A percentile compares a stretch with the other conserved stretches of the same genome.
These are phyloP conservation scores for Xylariaceae sp. DNA, from an alignment of 2,329 filamentous ascomycete species.

Conservation along the genomic window DNA sequence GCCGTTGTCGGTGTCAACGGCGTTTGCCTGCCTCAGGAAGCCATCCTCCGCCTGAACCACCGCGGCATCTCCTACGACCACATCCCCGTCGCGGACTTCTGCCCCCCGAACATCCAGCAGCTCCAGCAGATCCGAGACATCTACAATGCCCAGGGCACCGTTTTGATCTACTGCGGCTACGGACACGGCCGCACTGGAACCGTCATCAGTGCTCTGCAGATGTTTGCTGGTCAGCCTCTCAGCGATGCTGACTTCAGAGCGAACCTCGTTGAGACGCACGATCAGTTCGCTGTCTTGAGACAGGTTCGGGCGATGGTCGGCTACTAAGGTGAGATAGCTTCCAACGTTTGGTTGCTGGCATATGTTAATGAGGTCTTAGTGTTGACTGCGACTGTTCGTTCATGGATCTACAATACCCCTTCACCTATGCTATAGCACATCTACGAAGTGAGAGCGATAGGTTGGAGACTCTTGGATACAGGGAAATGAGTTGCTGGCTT, in stretches of 20 bases:
- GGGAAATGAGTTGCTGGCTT: no score
- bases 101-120: not conserved
- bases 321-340: not conserved
- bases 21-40: not conserved
- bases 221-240: not conserved
- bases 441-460: no score
- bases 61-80: not conserved
- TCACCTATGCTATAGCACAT: no score
- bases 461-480: no score
- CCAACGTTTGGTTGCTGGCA: not conserved
- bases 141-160: not conserved
- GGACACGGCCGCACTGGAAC: not conserved
- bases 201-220: not conserved
- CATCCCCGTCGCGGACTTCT: not conserved
- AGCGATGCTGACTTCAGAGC: not conserved
- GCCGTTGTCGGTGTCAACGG: not conserved
- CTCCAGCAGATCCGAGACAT: not conserved
- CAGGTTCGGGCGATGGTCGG: not conserved
- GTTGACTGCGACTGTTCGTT: no score
- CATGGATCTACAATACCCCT: no score
- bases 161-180: not conserved
- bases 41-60: not conserved
- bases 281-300: not conserved
- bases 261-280: not conserved
- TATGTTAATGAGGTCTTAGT: not conserved